A percentile compares a stretch with the other conserved stretches of the same genome.
Evolutionary conservation across 2,329 filamentous ascomycete species (phyloP).

Genomic region (Chrysoporthe austroafricana): DNA sequence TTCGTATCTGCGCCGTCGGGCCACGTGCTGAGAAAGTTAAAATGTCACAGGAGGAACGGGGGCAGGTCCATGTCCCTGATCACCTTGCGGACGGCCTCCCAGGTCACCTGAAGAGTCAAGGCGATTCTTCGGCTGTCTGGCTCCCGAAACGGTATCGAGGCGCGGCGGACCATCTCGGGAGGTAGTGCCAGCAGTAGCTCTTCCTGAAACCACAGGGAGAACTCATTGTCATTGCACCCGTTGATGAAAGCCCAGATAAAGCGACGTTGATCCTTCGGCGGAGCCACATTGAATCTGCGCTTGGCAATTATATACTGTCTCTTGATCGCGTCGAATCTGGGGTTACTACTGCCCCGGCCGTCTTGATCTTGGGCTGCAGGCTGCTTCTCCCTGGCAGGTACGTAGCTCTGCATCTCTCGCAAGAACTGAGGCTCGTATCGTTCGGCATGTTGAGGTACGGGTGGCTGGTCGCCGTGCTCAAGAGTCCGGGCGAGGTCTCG

Average conservation of each 20-base stretch:
- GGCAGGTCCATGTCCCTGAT: neutral
- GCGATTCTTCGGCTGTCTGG: neutral
- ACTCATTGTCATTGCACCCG: constrained; percentile 29
- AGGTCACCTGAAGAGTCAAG: constrained; percentile 3
- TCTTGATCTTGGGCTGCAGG: neutral
- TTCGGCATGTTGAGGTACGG: neutral
- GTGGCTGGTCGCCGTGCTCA: neutral
- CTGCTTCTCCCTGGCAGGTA: neutral
- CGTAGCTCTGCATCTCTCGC: neutral
- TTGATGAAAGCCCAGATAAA: constrained; percentile 35
- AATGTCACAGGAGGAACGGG: neutral
- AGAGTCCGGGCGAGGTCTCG: neutral
- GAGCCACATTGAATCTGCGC: constrained; percentile 23
- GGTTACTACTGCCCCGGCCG: neutral
- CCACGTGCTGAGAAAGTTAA: neutral
- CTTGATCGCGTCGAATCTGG: constrained; percentile 27
- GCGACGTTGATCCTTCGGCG: constrained; percentile 4
- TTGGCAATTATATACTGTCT: constrained; percentile 27
- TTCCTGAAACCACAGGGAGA: constrained; percentile 32
- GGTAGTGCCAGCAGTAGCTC: constrained; percentile 29
- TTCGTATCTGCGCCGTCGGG: neutral
- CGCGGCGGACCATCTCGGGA: neutral
- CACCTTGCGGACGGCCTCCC: constrained; percentile 12
- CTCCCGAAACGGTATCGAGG: neutral
- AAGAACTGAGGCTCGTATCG: neutral